phyloP scores from a whole-genome alignment of 352 stramenopile genomes.

The Phytopythium helicoides region DNA sequence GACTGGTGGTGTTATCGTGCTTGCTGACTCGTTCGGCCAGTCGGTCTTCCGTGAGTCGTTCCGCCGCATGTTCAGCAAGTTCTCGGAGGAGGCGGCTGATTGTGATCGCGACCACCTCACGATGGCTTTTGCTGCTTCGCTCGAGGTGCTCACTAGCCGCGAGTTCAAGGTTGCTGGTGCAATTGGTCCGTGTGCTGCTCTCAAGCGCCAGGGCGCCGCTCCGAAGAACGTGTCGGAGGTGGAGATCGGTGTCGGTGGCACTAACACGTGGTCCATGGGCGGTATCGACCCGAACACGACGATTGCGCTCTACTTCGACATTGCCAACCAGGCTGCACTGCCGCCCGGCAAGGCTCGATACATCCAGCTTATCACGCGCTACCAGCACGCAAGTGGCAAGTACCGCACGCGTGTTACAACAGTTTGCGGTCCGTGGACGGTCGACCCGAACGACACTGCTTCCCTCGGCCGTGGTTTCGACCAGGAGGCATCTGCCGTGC shows the following conservation, averaged over 20 bases:
- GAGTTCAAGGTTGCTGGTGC: constrained; percentile 99
- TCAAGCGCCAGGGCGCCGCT: constrained; percentile 92
- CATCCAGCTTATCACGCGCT: constrained; percentile 98
- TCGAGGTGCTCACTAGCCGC: constrained; percentile 96
- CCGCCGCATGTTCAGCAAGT: constrained; percentile 96
- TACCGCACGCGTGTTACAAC: constrained; percentile 97
- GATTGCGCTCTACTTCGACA: constrained; percentile 99
- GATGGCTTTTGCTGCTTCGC: constrained; percentile 94
- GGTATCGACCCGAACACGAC: constrained; percentile 98
- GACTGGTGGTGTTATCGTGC: constrained; percentile 98
- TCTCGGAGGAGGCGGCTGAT: constrained; percentile 92
- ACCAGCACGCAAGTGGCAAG: constrained; percentile 96
- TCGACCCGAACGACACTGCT: constrained; percentile 90
- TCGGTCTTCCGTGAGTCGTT: constrained; percentile 99
- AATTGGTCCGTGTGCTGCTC: constrained; percentile 95
- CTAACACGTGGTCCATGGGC: constrained; percentile 95
- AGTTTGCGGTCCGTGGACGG: constrained; percentile 94
- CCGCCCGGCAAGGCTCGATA: constrained; percentile 91
- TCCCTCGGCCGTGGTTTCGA: constrained; percentile 97
- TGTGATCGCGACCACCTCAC: constrained; percentile 94
- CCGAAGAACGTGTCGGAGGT: constrained; percentile 95
- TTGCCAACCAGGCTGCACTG: constrained; percentile 84
- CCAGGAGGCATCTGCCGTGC: constrained; percentile 97
- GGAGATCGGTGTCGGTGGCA: constrained; percentile 93
- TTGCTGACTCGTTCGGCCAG: constrained; percentile 98